Conservation (phyloP, 2,329 filamentous ascomycete genomes). For the Ilyonectria sp. region DNA sequence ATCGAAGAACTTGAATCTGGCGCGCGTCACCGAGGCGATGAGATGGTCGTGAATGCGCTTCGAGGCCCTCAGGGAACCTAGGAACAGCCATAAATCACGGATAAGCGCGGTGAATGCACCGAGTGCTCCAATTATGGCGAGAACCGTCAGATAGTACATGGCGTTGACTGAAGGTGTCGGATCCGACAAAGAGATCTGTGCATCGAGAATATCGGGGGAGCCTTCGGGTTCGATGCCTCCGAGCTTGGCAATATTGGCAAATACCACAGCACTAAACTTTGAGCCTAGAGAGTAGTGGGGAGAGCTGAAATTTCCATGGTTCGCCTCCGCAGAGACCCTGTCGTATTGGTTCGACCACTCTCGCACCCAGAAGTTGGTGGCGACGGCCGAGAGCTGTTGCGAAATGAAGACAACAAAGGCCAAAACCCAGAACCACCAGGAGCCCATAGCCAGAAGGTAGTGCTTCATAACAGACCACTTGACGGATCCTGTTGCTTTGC, state of each 20-base stretch:
- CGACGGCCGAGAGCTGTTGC: conserved; percentile 89
- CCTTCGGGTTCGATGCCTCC: conserved; percentile 47
- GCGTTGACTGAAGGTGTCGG: conserved; percentile 74
- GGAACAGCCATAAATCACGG: conserved; percentile 91
- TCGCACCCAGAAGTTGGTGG: conserved; percentile 94
- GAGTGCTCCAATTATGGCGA: conserved; percentile 82
- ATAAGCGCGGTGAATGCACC: conserved; percentile 87
- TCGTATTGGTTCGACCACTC: conserved; percentile 94
- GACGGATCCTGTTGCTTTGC: conserved; percentile 88
- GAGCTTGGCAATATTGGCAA: conserved; percentile 57
- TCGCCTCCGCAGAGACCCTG: conserved; percentile 56
- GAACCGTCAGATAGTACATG: conserved; percentile 86
- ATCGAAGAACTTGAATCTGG: conserved; percentile 98
- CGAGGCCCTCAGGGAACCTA: conserved; percentile 90
- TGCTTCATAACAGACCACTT: conserved; percentile 89
- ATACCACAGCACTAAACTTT: conserved; percentile 46
- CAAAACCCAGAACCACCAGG: conserved; percentile 93
- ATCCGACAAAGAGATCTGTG: conserved; percentile 18
- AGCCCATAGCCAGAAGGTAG: conserved; percentile 93
- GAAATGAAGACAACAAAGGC: conserved; percentile 82
- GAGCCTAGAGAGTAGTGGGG: not conserved
- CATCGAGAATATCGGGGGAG: conserved; percentile 11
- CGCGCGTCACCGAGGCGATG: conserved; percentile 84
- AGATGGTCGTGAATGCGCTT: conserved; percentile 85
- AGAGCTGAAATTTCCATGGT: too few relatives aligned